A percentile compares a stretch with the other conserved stretches of the same genome.
Evolutionary conservation across 148 eudicot species (phyloP).

Genomic region (Rhododendron molle): DNA sequence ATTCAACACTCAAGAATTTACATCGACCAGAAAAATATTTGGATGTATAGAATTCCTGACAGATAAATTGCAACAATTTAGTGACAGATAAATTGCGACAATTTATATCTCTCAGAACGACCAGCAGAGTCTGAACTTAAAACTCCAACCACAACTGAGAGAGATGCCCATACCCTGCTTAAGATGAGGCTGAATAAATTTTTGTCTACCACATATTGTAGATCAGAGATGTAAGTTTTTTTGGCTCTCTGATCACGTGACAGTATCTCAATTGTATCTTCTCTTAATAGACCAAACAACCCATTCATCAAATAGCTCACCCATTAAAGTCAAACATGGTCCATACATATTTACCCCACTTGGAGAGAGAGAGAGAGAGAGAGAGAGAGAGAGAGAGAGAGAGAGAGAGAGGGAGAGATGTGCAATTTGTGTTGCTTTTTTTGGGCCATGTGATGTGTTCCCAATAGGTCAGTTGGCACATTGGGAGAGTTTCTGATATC

Average conservation of each 20-base stretch:
- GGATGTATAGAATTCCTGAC: background rate
- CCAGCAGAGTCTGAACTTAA: background rate
- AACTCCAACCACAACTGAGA: background rate
- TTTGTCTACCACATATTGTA: background rate
- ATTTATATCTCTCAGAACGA: background rate
- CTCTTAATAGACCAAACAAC: background rate
- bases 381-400: background rate
- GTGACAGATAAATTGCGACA: background rate
- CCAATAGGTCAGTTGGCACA: background rate
- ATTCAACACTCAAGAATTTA: too few species aligned
- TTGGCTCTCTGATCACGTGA: conserved; percentile 3
- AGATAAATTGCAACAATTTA: background rate
- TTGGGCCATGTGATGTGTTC: conserved; percentile 9
- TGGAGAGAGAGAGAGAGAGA: background rate
- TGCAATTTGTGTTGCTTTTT: background rate
- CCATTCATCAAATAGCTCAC: background rate
- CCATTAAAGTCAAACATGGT: background rate
- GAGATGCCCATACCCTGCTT: background rate
- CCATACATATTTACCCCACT: background rate
- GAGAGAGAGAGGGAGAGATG: background rate
- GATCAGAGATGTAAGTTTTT: background rate
- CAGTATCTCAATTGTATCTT: background rate
- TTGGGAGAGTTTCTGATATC: background rate
- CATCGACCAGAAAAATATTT: too few species aligned
- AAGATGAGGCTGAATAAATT: background rate